A percentile compares a stretch with the other conserved stretches of the same genome.
These are phyloP conservation scores for Colletotrichum brevisporum DNA, from an alignment of 2,329 filamentous ascomycete species.

Conservation along the genomic window DNA sequence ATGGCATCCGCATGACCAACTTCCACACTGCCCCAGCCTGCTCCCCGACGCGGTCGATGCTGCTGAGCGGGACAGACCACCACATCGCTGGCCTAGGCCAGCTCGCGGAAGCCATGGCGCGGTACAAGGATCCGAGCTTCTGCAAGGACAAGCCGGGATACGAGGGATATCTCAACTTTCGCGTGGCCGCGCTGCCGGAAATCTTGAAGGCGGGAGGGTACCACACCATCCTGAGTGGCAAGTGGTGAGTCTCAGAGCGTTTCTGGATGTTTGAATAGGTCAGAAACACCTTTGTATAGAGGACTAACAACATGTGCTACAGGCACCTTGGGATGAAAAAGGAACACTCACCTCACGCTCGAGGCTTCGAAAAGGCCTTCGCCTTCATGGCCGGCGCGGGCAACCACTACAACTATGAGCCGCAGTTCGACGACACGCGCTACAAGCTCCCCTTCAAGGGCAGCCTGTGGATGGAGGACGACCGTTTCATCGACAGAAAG, in stretches of 20 bases:
- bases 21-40: constrained; percentile 73
- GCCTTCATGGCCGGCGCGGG: constrained; percentile 57
- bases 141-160: constrained; percentile 46
- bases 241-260: constrained; percentile 45
- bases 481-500: constrained; percentile 52
- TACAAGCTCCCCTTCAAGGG: constrained; percentile 6
- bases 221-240: constrained; percentile 49
- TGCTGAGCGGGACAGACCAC: constrained; percentile 72
- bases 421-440: constrained; percentile 46
- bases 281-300: neutral
- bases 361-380: constrained; percentile 59
- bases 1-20: constrained; percentile 68
- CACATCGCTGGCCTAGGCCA: constrained; percentile 66
- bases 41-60: constrained; percentile 71
- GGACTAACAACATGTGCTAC: constrained; percentile 26
- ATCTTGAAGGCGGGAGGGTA: constrained; percentile 50
- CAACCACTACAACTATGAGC: constrained; percentile 70
- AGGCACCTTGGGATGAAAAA: constrained; percentile 52
- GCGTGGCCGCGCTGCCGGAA: constrained; percentile 48
- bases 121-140: neutral
- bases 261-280: neutral
- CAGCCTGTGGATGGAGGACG: constrained; percentile 57
- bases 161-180: constrained; percentile 51
- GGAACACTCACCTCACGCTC: constrained; percentile 52
- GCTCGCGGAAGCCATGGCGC: constrained; percentile 54